Base-by-base conservation (phyloP, 306 rosid species). In the Acacia melanoxylon region DNA sequence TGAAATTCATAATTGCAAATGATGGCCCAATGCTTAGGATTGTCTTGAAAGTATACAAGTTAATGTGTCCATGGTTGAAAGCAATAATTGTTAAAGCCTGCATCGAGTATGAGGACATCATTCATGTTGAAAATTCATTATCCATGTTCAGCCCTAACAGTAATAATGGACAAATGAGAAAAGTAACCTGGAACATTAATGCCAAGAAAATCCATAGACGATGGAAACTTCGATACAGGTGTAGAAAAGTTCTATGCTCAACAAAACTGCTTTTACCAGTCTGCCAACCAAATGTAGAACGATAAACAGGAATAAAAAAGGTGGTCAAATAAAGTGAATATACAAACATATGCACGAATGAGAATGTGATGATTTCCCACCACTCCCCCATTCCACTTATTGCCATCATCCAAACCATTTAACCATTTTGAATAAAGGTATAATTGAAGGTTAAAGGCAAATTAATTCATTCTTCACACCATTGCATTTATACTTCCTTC, bases 161-260 rank as follows among this genome's bases (percentile, higher is more conserved):
- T 16, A 84, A 24, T 20, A 79, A 80, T 66, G 59, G 10, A 72
- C 40, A 52, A 81, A 82, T 31, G 33, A 33, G 76, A 40, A 77
- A 46, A 27, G 40, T 62, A 83, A 95, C 99, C 99, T 95, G 99
- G 83, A 95, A 95, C 97, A 95, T 88, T 79, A 95, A 80, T 67
- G 88, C 98, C 91, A 95, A 83, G 87, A 95, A 95, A 79, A 95
- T 92, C 99, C 99, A 95, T 65, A 95, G 93, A 46, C 99, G 99
- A 85, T 95, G 99, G 81, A 95, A 95, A 85, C 99, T 95, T 82
- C 97, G 91, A 80, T 93, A 95, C 82, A 95, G 78, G 88, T 95
- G 98, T 54, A 95, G 86, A 86, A 87, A 93, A 0, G 99, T 91
- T 77, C 99, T 91, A 85, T 93, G 99, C 89, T 95, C 99, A 68